These are phyloP conservation scores for Mycogone perniciosa DNA, from an alignment of 2,329 filamentous ascomycete species.

Conservation along the genomic window DNA sequence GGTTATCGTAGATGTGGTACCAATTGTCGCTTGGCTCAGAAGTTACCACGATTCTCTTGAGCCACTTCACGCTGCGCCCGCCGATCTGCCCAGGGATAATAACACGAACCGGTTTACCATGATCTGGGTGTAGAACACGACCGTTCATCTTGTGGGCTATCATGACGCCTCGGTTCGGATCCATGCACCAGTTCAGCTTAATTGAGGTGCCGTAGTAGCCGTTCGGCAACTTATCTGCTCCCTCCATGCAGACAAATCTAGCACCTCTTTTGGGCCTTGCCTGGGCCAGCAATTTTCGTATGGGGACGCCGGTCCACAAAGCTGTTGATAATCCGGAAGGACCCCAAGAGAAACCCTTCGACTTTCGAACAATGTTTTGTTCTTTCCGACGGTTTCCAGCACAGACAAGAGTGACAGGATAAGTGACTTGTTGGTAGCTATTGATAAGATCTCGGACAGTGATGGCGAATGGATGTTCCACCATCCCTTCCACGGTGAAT, in stretches of 20 bases:
- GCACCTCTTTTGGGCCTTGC: slow-evolving; percentile 65
- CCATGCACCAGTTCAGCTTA: slow-evolving; percentile 83
- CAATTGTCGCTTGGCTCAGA: slow-evolving; percentile 79
- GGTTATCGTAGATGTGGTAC: slow-evolving; percentile 94
- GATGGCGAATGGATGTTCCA: slow-evolving; percentile 67
- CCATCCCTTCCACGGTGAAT: slow-evolving; percentile 76
- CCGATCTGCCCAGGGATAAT: slow-evolving; percentile 90
- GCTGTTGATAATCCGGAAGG: slow-evolving; percentile 81
- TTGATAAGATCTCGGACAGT: slow-evolving; percentile 65
- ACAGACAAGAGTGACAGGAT: slow-evolving; percentile 83
- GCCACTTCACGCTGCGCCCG: slow-evolving; percentile 87
- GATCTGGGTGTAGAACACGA: slow-evolving; percentile 70
- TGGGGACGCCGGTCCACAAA: slow-evolving; percentile 75
- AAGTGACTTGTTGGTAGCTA: slow-evolving; percentile 75
- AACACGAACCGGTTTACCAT: slow-evolving; percentile 75
- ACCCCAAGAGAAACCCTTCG: slow-evolving; percentile 93
- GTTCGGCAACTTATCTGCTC: slow-evolving; percentile 81
- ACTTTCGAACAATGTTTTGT: slow-evolving; percentile 84
- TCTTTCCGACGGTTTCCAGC: slow-evolving; percentile 90
- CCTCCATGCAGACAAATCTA: slow-evolving; percentile 84
- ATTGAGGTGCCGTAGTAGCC: slow-evolving; percentile 84
- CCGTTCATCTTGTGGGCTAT: slow-evolving; percentile 90
- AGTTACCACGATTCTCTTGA: slow-evolving; percentile 74
- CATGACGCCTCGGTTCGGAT: slow-evolving; percentile 77
- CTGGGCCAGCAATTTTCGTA: slow-evolving; percentile 62